Base-by-base conservation (phyloP, 2,329 filamentous ascomycete species). In the Trichoderma afroharzianum region DNA sequence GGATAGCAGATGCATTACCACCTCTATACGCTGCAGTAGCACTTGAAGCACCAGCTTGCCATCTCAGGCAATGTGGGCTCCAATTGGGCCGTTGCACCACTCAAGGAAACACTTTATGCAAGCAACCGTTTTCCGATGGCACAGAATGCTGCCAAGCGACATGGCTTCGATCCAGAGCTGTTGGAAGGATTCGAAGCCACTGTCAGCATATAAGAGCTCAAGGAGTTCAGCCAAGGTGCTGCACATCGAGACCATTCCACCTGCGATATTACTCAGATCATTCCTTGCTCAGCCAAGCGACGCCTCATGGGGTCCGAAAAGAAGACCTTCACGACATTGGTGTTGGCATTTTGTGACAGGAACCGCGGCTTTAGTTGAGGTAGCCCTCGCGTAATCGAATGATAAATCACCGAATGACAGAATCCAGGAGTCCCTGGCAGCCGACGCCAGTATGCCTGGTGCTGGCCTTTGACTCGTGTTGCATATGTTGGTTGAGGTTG, bases 241-340 rank as follows among this genome's bases (percentile, higher is more conserved):
- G 8, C 7, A 7, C 8, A 36, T 33, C 28, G 55, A 68, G n/a
- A 15, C 39, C 15, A 26, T 5, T 18, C 28, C 6, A 14, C 36
- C 21, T n/a, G 6, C 14, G 55, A 36, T 4, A 39, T 47, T 53
- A 58, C 33, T 30, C 21, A 12, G 18, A 0, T 2, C 26, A 15
- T 26, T 36, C 30, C 18, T 21, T 36, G 7, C 26, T 15, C n/a
- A 68, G 32, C 30, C 11, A 50, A 30, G 43, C 18, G 55, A 43
- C 30, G 55, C 69, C 53, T 58, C 62, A 39, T 71, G 69, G 69
- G 69, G 62, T 55, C 58, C n/a, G 9, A 36, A 53, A 63, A 33
- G 9, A 21, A 24, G 26, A 6, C 50, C 28, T 26, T 4, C 1
- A 15, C 11, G 36, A 47, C 32, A 50, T 12, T 59, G 33, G n/a